Base-by-base conservation (phyloP, 1,284 basidiomycete species). In the Pseudozyma tsukubaensis region DNA sequence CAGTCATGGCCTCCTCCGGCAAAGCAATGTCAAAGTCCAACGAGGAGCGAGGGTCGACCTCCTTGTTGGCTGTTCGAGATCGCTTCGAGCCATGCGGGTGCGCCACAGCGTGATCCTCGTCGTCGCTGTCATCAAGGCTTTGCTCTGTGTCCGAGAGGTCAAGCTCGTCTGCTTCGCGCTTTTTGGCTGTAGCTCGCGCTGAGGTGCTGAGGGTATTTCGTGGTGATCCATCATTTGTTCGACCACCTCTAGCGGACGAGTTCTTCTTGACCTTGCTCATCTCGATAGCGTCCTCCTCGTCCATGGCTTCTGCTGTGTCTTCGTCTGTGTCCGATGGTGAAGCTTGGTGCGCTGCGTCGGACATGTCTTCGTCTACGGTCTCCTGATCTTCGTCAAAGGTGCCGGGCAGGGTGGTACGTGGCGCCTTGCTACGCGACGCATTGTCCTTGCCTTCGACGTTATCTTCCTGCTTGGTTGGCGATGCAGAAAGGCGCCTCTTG, bases 161-260 rank as follows among this genome's bases (percentile, higher is more conserved):
- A 5, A 69, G 58, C 42, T 74, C 66, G 34, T 66, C 72, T 1
- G 62, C 72, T 37, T 74, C 72, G 6, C 72, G 61, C 43, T 74
- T 74, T 42, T 67, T 74, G 16, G 66, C 72, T 8, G 72, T 69
- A 2, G 54, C 21, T 10, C 62, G 57, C n/a, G 65, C 72, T 29
- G 51, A 19, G 0, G 47, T 40, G 10, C 40, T 48, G 1, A 65
- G 59, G 3, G 40, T 24, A 12, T 29, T 7, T 12, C 48, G 39
- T 16, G 36, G 34, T 4, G 13, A 29, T 5, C 32, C 29, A 29
- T 45, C 14, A 34, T 40, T 51, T 8, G 34, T 19, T 29, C 34
- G 36, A 18, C 6, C n/a, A 21, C 37, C 19, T 11, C 50, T n/a
- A 13, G 21, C 24, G 18, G 36, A 6, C 43, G 40, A 54, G 12